These are phyloP conservation scores for Lithocarpus polystachyus DNA, from an alignment of 306 rosid species.

Conservation along the genomic window DNA sequence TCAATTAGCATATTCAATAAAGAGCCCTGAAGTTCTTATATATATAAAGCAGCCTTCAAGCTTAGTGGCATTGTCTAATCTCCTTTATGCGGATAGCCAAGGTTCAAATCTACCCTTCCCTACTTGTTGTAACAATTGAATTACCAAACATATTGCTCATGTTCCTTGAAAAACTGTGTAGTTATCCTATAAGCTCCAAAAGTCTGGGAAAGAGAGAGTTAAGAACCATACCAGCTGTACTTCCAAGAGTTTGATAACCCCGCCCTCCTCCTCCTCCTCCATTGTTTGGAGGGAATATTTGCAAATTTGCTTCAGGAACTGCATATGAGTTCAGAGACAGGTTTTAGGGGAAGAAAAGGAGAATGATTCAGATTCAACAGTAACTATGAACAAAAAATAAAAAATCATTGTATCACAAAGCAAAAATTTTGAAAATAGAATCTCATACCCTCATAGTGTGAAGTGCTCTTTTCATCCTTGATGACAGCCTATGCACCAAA, in stretches of 20 bases:
- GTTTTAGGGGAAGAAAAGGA: background rate
- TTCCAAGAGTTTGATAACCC: constrained; percentile 72
- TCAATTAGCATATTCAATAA: background rate
- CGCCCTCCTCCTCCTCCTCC: constrained; percentile 54
- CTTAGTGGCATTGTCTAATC: too few relatives aligned
- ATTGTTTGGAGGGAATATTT: constrained; percentile 73
- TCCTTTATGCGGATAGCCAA: too few relatives aligned
- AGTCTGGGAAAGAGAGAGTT: background rate
- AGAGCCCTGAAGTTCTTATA: too few relatives aligned
- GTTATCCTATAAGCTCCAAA: background rate
- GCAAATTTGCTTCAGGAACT: constrained; percentile 74
- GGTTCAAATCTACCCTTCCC: too few relatives aligned
- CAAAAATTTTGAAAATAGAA: background rate
- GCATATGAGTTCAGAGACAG: constrained; percentile 17
- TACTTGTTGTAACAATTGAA: too few relatives aligned
- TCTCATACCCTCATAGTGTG: constrained; percentile 62
- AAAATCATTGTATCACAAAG: background rate
- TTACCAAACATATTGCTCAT: background rate
- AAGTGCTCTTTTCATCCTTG: constrained; percentile 42
- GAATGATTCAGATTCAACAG: background rate
- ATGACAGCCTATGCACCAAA: constrained; percentile 56
- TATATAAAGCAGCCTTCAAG: too few relatives aligned
- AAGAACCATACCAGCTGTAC: constrained; percentile 51
- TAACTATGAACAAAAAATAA: background rate
- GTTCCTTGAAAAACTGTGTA: background rate